Evolutionary conservation across 805 yeast genomes (phyloP).

Genomic region (Yarrowia osloensis): DNA sequence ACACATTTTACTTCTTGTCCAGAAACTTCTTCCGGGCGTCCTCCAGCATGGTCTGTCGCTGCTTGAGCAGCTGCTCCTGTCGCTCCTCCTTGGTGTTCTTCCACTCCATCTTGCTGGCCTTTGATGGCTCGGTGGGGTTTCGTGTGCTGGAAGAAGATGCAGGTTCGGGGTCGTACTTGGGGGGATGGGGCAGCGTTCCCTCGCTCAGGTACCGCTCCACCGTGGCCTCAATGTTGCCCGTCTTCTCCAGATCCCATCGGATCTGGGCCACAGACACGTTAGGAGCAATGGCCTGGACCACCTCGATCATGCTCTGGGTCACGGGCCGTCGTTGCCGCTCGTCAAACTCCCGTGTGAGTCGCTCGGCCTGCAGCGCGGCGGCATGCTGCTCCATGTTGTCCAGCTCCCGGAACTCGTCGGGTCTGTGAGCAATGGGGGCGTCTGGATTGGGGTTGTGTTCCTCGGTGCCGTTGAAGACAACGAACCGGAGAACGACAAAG

Average conservation of each 20-base stretch:
- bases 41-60: conserved; percentile 59
- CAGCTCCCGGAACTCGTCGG: conserved; percentile 16
- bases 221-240: conserved; percentile 73
- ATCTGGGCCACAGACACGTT: conserved; percentile 68
- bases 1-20: neutral
- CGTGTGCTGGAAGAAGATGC: conserved; percentile 18
- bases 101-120: conserved; percentile 44
- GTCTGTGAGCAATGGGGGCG: conserved; percentile 22
- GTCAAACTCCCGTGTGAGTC: conserved; percentile 5
- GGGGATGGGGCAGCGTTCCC: conserved; percentile 54
- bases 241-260: conserved; percentile 65
- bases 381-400: conserved; percentile 14
- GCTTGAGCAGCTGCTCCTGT: conserved; percentile 49
- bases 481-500: conserved; percentile 33
- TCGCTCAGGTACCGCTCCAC: conserved; percentile 68
- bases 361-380: conserved; percentile 20
- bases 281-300: conserved; percentile 84
- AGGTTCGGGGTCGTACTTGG: conserved; percentile 31
- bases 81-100: conserved; percentile 48
- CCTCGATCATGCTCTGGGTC: conserved; percentile 65
- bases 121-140: conserved; percentile 29
- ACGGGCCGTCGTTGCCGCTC: conserved; percentile 18
- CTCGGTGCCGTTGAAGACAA: conserved; percentile 25
- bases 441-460: conserved; percentile 1
- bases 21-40: conserved; percentile 61